A percentile compares a stretch with the other conserved stretches of the same genome.
Evolutionary conservation across 371 early-diverging fungal species (phyloP).

Genomic region (Capillidium rhysosporum): DNA sequence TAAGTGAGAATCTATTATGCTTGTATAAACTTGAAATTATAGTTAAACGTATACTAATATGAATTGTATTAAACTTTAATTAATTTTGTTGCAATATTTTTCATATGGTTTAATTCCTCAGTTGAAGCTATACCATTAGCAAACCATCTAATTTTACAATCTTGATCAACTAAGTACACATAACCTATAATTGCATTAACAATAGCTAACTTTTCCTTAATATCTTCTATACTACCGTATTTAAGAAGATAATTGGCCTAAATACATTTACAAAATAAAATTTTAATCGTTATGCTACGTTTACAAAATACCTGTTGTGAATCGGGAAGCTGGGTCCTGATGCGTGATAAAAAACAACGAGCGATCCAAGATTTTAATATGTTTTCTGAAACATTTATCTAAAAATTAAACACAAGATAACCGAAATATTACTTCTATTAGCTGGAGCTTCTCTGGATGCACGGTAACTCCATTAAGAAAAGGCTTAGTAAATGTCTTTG

Average conservation of each 20-base stretch:
- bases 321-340: background rate
- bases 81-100: too few species aligned
- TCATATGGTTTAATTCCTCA: too few species aligned
- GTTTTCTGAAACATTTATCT: conserved; percentile 4
- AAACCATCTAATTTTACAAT: conserved; percentile 1
- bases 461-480: background rate
- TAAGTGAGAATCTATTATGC: too few species aligned
- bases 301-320: background rate
- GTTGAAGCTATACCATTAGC: conserved; percentile 1
- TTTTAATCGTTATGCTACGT: background rate
- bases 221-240: background rate
- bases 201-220: conserved; percentile 3
- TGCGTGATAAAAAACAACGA: background rate
- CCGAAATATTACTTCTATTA: conserved; percentile 4
- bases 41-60: too few species aligned
- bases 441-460: background rate
- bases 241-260: conserved; percentile 1
- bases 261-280: background rate
- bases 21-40: too few species aligned
- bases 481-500: background rate
- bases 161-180: background rate
- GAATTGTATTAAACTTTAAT: too few species aligned
- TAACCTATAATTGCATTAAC: conserved; percentile 1
- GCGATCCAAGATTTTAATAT: background rate
- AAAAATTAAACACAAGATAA: background rate